phyloP scores from a whole-genome alignment of 192 early-diverging fungal species.

The Coemansia sp. region DNA sequence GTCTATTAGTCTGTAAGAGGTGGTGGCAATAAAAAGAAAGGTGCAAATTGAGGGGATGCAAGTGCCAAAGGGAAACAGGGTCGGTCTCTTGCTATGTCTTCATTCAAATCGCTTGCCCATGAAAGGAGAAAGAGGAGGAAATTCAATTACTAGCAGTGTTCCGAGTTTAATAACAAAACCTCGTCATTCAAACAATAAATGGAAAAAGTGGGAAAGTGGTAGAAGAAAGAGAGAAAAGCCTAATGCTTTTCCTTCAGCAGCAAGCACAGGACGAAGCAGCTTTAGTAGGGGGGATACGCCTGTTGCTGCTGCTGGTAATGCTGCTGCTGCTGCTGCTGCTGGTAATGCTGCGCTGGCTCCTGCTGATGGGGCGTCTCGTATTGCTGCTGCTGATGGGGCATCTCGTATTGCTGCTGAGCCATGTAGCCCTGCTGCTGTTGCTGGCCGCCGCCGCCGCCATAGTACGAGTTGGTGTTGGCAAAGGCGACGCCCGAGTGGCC shows the following conservation, averaged over 20 bases:
- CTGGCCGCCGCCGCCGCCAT: conserved; percentile 37
- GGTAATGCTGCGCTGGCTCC: conserved; percentile 20
- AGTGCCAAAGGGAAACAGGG: background rate
- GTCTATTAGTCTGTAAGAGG: background rate
- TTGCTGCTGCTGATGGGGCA: too few species aligned
- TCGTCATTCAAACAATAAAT: background rate
- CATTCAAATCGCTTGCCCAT: too few species aligned
- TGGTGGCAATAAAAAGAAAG: background rate
- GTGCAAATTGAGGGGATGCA: background rate
- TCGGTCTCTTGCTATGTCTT: too few species aligned
- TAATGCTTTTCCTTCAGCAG: background rate
- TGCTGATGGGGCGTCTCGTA: conserved; percentile 13
- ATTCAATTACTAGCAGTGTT: background rate
- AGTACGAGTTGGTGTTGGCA: conserved; percentile 50
- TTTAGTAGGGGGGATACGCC: conserved; percentile 37
- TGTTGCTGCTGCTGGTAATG: conserved; percentile 14
- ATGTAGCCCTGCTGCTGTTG: conserved; percentile 12
- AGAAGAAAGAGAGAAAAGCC: background rate
- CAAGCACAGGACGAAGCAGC: background rate
- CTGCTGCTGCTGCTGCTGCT: conserved; percentile 11
- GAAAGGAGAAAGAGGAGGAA: background rate
- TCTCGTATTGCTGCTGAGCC: conserved; percentile 23
- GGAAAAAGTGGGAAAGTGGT: too few species aligned
- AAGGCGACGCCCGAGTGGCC: conserved; percentile 53
- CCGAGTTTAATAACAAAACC: too few species aligned